Percentiles rank a stretch among this genome's conserved stretches.
These are phyloP conservation scores for Phytophthora aleatoria DNA, from an alignment of 352 stramenopile genomes.

Conservation along the genomic window DNA sequence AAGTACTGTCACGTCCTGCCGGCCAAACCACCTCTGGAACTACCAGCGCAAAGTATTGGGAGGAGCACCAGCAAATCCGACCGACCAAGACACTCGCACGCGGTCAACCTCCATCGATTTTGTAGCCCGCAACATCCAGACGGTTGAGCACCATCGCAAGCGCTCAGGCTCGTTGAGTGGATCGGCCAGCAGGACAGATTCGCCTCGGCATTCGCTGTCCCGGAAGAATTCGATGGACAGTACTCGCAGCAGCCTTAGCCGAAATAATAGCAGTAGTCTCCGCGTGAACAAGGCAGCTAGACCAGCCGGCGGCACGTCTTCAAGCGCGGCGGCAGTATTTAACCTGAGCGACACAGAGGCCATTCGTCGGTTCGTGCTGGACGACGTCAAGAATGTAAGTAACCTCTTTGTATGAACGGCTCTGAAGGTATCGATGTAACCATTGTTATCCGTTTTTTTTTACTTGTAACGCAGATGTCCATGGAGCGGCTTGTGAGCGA, in stretches of 20 bases:
- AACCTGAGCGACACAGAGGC: constrained; percentile 67
- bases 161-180: constrained; percentile 34
- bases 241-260: constrained; percentile 25
- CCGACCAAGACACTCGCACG: constrained; percentile 30
- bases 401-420: neutral
- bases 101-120: constrained; percentile 44
- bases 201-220: constrained; percentile 28
- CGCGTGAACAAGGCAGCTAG: constrained; percentile 22
- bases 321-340: constrained; percentile 30
- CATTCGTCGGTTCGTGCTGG: constrained; percentile 64
- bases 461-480: constrained; percentile 54
- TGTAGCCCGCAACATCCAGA: constrained; percentile 46
- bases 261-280: constrained; percentile 34
- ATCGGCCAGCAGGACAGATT: constrained; percentile 29
- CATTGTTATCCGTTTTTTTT: neutral
- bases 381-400: constrained; percentile 72
- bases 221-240: constrained; percentile 41
- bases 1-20: constrained; percentile 7
- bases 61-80: constrained; percentile 6
- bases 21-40: constrained; percentile 21
- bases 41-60: constrained; percentile 28
- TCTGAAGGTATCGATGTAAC: constrained; percentile 2
- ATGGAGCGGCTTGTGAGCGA: constrained; percentile 81
- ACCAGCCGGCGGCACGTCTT: constrained; percentile 11
- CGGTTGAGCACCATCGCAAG: constrained; percentile 43